Evolutionary conservation across 768 basidiomycete species (phyloP).

Genomic region (Leccinum uliginosum): DNA sequence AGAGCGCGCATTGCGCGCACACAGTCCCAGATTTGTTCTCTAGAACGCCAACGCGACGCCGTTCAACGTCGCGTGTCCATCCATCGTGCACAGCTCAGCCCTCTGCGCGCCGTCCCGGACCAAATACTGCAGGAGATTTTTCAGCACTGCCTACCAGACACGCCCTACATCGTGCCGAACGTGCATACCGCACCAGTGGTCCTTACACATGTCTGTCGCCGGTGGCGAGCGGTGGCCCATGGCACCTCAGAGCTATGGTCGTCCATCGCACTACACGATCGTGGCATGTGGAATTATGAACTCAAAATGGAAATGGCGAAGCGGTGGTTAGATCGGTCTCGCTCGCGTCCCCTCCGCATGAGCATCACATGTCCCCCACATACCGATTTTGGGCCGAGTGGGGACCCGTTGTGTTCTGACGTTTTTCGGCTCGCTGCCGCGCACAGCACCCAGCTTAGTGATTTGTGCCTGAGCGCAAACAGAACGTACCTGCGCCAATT

Average conservation of each 20-base stretch:
- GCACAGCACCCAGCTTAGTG: constrained; percentile 18
- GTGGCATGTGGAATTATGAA: constrained; percentile 28
- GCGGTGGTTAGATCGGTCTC: constrained; percentile 19
- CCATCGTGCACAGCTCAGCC: constrained; percentile 28
- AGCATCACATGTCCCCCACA: constrained; percentile 16
- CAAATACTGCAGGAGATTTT: constrained; percentile 33
- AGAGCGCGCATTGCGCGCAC: constrained; percentile 10
- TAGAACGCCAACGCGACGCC: constrained; percentile 18
- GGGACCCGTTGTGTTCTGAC: constrained; percentile 7
- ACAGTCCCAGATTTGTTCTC: constrained; percentile 12
- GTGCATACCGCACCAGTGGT: constrained; percentile 26
- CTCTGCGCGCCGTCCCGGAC: constrained; percentile 26
- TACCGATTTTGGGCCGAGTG: constrained; percentile 15
- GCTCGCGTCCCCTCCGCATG: constrained; percentile 22
- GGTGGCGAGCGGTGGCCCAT: constrained; percentile 28
- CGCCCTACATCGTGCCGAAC: constrained; percentile 20
- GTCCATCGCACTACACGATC: constrained; percentile 24
- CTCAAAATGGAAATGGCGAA: constrained; percentile 24
- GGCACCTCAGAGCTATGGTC: constrained; percentile 32
- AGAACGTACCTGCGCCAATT: constrained; percentile 19
- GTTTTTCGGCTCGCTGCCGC: constrained; percentile 19
- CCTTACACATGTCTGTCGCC: constrained; percentile 31
- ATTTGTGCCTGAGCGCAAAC: constrained; percentile 17
- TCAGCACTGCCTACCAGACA: constrained; percentile 22
- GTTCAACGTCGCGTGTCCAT: constrained; percentile 15